Conservation (phyloP, 1,284 basidiomycete species). For the Heimioporus retisporus region DNA sequence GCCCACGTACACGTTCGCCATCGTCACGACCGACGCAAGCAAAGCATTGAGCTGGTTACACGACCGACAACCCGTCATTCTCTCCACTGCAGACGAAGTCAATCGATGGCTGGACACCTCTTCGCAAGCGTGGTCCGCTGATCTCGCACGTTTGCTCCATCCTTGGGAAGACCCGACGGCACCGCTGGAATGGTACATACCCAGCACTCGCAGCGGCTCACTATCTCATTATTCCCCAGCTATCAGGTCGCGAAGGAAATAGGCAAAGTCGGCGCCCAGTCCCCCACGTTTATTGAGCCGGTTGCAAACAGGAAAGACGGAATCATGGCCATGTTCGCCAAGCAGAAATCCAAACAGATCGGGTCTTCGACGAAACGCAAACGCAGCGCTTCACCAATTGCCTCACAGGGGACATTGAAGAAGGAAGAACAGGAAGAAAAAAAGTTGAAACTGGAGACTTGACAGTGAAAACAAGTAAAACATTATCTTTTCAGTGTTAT, state of each 20-base stretch:
- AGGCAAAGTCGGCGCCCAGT: constrained; percentile 91
- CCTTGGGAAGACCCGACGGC: constrained; percentile 67
- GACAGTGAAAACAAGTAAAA: no score
- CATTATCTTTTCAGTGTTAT: no score
- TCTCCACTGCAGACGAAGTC: constrained; percentile 72
- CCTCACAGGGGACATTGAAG: constrained; percentile 10
- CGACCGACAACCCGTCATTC: constrained; percentile 93
- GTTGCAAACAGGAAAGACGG: constrained; percentile 86
- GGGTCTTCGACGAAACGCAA: constrained; percentile 37
- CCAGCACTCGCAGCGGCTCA: neutral
- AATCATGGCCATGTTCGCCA: constrained; percentile 89
- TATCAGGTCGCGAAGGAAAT: constrained; percentile 94
- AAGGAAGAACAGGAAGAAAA: constrained; percentile 31
- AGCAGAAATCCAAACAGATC: constrained; percentile 54
- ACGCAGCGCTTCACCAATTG: constrained; percentile 25
- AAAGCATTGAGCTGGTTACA: constrained; percentile 84
- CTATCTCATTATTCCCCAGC: constrained; percentile 49
- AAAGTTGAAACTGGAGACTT: constrained; percentile 27
- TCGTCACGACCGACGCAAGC: constrained; percentile 87
- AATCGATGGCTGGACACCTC: constrained; percentile 85
- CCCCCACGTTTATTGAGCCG: constrained; percentile 86
- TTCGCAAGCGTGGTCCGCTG: constrained; percentile 68
- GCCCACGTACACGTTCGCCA: constrained; percentile 86
- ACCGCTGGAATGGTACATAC: constrained; percentile 77
- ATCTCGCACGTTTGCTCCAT: constrained; percentile 71